Base-by-base conservation (phyloP, 768 basidiomycete genomes). In the Phlegmacium glaucopus region DNA sequence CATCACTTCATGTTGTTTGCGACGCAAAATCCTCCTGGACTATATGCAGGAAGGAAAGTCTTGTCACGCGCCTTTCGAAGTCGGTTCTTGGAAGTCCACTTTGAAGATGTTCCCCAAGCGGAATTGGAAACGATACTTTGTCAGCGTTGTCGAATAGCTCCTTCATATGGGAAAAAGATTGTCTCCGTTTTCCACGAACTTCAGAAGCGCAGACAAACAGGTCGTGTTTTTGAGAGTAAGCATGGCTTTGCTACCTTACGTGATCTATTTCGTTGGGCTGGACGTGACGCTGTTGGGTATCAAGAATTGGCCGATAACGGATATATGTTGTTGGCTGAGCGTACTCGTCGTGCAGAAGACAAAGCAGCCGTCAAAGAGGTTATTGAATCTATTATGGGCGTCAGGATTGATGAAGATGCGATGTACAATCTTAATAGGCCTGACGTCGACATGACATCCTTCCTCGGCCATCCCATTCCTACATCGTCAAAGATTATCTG, bases 1-100 rank as follows among this genome's bases (percentile, higher is more conserved):
- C 85, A 92, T 1, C 85, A 92, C 62, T 99, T 98, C 72, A 92
- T 97, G 85, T 78, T 99, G 8, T 99, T 99, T 62, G 94, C 95
- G 4, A 97, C 96, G 0, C 96, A 98, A 65, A 98, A 99, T 64
- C 96, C 96, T 15, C 90, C 95, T 0, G 95, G 95, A 3, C 64
- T 97, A 18, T 98, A 98, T 61, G 95, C 87, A 2, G 96, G 96
- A 6, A 78, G 96, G 54, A 99, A 99, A 61, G 79, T 95, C 7
- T 69, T 98, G 9, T 98, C 95, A 3, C 82, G 96, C 8, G 96
- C 96, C 1, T 97, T 99, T 71, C 82, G 96, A 26, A 96, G 94
- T 67, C 89, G 96, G 6, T 98, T 98, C 67, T 79, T 99, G 13
- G 96, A 99, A 64, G 90, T 98, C 16, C 94, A 97, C 62, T 98